Evolutionary conservation across 441 rosid species (phyloP), one percentile per base, ranked within the genome.

Genomic region (Aquilaria agallochum): DNA sequence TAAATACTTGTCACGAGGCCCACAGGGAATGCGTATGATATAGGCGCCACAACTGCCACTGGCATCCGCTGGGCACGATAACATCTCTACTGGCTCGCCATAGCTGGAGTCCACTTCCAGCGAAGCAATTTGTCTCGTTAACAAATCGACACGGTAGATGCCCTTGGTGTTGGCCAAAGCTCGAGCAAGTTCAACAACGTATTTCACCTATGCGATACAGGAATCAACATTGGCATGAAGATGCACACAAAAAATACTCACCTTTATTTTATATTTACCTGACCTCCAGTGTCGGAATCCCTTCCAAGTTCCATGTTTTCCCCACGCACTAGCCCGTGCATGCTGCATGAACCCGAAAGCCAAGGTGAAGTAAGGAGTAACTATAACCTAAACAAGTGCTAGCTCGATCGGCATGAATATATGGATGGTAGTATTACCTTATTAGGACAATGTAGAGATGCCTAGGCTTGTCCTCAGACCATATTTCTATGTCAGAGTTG

Each of bases 291-390:
- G 74, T 84, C 94, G 59, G 94, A 87, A 74, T 87, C 94, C 72
- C 89, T 77, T 62, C 94, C 94, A 13, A 87, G 89, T 69, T 87
- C 94, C 94, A 87, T 87, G 69, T 87, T 87, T 55, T 87, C 94
- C 60, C 90, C 94, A 0, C 94, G 89, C 58, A 87, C 80, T 73
- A 87, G 56, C 50, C 94, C 90, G 50, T 84, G 90, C 53, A 87
- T 60, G 32, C 94, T 87, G 55, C 76, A 71, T 47, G 32, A 30
- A 48, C 56, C 33, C 53, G 27, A 13, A 64, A 44, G 12, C 47
- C 11, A 56, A 40, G 45, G 9, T 40, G 9, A 40, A 40, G 45
- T 4, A 36, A 36, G 42, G 45, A 40, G 2, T 40, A 9, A 40
- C 9, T 40, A 4, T 4, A 40, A 40, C 44, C 44, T 9, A 46